Evolutionary conservation across 768 basidiomycete genomes (phyloP).

Genomic region (Lentinula edodes): DNA sequence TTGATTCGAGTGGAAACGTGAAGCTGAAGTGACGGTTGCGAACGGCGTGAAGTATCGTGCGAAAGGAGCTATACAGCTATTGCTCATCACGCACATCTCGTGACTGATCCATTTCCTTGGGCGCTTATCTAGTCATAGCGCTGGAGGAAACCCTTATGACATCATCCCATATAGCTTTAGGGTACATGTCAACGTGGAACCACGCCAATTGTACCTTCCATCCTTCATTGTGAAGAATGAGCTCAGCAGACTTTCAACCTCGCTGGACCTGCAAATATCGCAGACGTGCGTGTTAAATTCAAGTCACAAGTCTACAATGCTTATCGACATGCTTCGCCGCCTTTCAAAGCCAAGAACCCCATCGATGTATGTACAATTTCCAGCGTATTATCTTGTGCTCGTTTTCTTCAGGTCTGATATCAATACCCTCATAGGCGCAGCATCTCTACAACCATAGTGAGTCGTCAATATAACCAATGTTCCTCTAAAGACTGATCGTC

Average conservation of each 20-base stretch:
- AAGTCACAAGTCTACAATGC: neutral
- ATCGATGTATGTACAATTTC: neutral
- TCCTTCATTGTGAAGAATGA: neutral
- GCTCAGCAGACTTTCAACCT: constrained; percentile 1
- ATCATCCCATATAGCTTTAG: no score
- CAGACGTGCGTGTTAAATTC: neutral
- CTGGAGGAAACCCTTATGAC: no score
- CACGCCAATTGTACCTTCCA: no score
- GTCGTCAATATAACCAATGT: neutral
- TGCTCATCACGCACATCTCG: neutral
- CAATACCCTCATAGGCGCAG: neutral
- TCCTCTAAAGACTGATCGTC: no score
- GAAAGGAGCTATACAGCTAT: neutral
- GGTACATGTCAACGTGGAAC: no score
- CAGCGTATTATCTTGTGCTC: neutral
- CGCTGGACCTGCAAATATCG: constrained; percentile 6
- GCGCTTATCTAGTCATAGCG: no score
- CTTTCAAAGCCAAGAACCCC: constrained; percentile 1
- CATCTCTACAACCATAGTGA: constrained; percentile 1
- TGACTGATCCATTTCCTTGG: no score
- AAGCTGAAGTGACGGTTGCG: neutral
- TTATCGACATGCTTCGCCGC: no score
- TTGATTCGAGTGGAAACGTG: neutral
- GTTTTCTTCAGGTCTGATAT: neutral
- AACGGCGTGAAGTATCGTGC: neutral